Evolutionary conservation across 352 stramenopile genomes (phyloP), one percentile per base, ranked within the genome.

Genomic region (Globisporangium okanoganense): DNA sequence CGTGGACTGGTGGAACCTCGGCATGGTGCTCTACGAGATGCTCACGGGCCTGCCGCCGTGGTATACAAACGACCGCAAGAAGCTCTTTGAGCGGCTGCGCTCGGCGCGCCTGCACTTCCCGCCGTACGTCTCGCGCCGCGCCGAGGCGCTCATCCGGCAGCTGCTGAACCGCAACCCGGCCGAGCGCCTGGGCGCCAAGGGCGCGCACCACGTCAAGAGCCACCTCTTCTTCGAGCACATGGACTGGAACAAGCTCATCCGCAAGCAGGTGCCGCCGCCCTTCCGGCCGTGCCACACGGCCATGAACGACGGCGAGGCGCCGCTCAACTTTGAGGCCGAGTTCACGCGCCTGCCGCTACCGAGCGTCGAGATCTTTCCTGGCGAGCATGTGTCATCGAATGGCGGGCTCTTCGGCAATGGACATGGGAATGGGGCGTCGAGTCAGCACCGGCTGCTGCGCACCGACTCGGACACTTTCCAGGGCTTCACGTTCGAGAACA

Each of bases 1-100:
- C 20, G 90, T 98, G 29, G 93, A 98, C 62, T 98, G 93, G 92
- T 98, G 93, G 93, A 93, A 90, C 48, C 56, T 95, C 8, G 84
- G 82, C 54, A 90, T 90, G 82, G 78, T 92, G 24, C 24, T 92
- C 29, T 92, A 90, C 56, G 83, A 92, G 53, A 92, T 92, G 83
- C 73, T 92, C 6, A 92, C 83, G 35, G 87, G 87, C 1, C 48
- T 96, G 10, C 87, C 86, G 8, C 87, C 84, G 9, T 95, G 86
- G 86, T 96, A 96, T 71, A 95, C 84, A 27, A 91, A 92, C 49
- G 87, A 96, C 71, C 76, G 87, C 18, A 88, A 95, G 63, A 95
- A 95, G 66, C 73, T 96, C 8, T 94, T 96, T 65, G 82, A 95
- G 64, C 80, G 88, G 1, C 71, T 96, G 0, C 77, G 85, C 1